These are phyloP conservation scores for Chionographis japonica DNA, from an alignment of 106 monocot genomes.

Conservation along the genomic window DNA sequence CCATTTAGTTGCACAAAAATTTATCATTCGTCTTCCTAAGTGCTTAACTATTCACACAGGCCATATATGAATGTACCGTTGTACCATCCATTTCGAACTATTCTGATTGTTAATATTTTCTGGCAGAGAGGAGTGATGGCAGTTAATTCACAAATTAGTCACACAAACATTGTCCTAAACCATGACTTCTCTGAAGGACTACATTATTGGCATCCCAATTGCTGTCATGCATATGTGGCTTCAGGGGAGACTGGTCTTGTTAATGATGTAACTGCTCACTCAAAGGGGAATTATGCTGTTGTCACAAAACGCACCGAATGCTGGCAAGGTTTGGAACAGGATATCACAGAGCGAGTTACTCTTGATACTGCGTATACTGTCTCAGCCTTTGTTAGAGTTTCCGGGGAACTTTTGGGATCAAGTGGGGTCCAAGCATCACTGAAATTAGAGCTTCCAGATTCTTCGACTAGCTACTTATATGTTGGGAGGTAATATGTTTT, in stretches of 20 bases:
- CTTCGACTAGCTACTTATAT: slow-evolving; percentile 35
- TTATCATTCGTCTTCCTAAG: too few relatives aligned
- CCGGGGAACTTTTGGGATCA: slow-evolving; percentile 34
- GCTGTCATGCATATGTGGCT: slow-evolving; percentile 58
- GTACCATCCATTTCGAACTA: too few relatives aligned
- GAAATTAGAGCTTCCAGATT: slow-evolving; percentile 46
- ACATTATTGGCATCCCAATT: slow-evolving; percentile 59
- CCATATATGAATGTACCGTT: too few relatives aligned
- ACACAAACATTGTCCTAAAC: slow-evolving; percentile 48
- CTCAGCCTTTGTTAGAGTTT: slow-evolving; percentile 57
- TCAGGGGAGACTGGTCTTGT: slow-evolving; percentile 20
- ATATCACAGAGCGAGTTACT: slow-evolving; percentile 55
- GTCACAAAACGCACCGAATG: slow-evolving; percentile 61
- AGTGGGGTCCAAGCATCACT: slow-evolving; percentile 47
- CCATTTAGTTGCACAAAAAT: too few relatives aligned
- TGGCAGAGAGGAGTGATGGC: slow-evolving; percentile 14
- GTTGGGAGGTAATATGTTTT: slow-evolving; percentile 50
- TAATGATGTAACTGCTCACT: slow-evolving; percentile 33
- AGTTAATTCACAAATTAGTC: slow-evolving; percentile 7
- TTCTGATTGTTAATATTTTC: not conserved
- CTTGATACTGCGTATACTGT: slow-evolving; percentile 39
- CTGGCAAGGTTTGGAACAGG: slow-evolving; percentile 93
- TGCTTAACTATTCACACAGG: too few relatives aligned
- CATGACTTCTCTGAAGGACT: slow-evolving; percentile 73
- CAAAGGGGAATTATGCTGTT: slow-evolving; percentile 44